Percentiles rank a stretch among this genome's conserved stretches.
Evolutionary conservation across 2,329 filamentous ascomycete genomes (phyloP).

Genomic region (Claviceps sp.): DNA sequence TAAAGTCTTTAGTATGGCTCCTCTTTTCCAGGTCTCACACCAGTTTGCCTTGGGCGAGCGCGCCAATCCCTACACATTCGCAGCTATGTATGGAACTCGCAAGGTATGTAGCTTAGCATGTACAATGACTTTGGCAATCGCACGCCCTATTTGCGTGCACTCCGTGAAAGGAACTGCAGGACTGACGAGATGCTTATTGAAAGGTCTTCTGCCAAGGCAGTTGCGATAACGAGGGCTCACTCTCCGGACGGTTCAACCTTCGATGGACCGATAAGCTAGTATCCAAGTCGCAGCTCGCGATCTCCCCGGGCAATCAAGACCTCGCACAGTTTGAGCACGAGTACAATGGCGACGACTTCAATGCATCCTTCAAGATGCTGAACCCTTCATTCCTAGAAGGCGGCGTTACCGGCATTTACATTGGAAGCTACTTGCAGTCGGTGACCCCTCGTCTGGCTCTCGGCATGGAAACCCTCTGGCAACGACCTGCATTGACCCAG

Average conservation of each 20-base stretch:
- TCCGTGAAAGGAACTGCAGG: background rate
- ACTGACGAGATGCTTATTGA: background rate
- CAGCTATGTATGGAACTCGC: slow-evolving; percentile 82
- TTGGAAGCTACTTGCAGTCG: slow-evolving; percentile 90
- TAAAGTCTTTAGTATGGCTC: slow-evolving; percentile 87
- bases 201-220: slow-evolving; percentile 94
- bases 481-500: slow-evolving; percentile 69
- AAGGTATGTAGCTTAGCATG: slow-evolving; percentile 43
- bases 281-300: slow-evolving; percentile 78
- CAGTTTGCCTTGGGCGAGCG: slow-evolving; percentile 91
- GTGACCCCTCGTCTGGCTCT: slow-evolving; percentile 77
- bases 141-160: background rate
- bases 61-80: slow-evolving; percentile 88
- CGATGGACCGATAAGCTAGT: slow-evolving; percentile 70
- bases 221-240: slow-evolving; percentile 79
- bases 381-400: slow-evolving; percentile 93
- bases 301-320: slow-evolving; percentile 67
- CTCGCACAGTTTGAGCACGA: slow-evolving; percentile 93
- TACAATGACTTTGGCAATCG: background rate
- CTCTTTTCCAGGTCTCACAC: slow-evolving; percentile 94
- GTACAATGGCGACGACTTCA: slow-evolving; percentile 88
- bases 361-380: slow-evolving; percentile 79
- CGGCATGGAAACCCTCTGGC: slow-evolving; percentile 88
- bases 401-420: slow-evolving; percentile 84
- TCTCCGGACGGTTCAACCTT: slow-evolving; percentile 86